These are phyloP conservation scores for Narthecium ossifragum DNA, from an alignment of 106 monocot genomes.

Conservation along the genomic window DNA sequence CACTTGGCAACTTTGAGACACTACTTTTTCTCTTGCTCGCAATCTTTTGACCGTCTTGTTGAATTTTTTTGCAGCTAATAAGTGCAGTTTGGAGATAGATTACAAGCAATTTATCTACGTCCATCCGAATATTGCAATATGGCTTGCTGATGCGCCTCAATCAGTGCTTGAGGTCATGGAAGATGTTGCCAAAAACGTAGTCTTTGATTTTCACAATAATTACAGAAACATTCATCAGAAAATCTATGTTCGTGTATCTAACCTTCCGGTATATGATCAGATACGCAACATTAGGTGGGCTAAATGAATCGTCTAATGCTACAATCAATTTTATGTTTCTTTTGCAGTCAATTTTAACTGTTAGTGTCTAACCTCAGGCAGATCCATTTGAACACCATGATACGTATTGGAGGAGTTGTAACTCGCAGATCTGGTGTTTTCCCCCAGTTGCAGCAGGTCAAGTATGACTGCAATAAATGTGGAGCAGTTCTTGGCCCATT, in stretches of 20 bases:
- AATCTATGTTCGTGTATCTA: conserved; percentile 84
- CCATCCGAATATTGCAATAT: conserved; percentile 97
- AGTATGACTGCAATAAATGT: conserved; percentile 97
- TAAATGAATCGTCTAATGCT: not conserved
- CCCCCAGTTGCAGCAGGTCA: conserved; percentile 97
- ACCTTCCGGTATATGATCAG: conserved; percentile 96
- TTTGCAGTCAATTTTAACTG: not conserved
- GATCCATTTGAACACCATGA: conserved; percentile 99
- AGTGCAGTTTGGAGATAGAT: conserved; percentile 96
- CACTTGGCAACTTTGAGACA: not conserved
- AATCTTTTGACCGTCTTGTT: not conserved
- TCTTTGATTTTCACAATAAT: conserved; percentile 83
- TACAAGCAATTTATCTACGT: conserved; percentile 95
- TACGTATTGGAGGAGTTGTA: conserved; percentile 97
- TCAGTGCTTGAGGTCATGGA: conserved; percentile 99
- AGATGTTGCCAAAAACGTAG: conserved; percentile 88
- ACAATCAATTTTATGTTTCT: not conserved
- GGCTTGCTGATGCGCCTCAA: conserved; percentile 99
- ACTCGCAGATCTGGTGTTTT: conserved; percentile 95
- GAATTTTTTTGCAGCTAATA: conserved; percentile 63
- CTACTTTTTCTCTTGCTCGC: not conserved
- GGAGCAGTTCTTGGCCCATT: conserved; percentile 87
- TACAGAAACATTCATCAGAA: conserved; percentile 96
- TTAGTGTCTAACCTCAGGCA: conserved; percentile 52
- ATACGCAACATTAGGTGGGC: conserved; percentile 91